Evolutionary conservation across 2,329 filamentous ascomycete species (phyloP), one percentile per base, ranked within the genome.

Genomic region (Cordyceps cicadae): DNA sequence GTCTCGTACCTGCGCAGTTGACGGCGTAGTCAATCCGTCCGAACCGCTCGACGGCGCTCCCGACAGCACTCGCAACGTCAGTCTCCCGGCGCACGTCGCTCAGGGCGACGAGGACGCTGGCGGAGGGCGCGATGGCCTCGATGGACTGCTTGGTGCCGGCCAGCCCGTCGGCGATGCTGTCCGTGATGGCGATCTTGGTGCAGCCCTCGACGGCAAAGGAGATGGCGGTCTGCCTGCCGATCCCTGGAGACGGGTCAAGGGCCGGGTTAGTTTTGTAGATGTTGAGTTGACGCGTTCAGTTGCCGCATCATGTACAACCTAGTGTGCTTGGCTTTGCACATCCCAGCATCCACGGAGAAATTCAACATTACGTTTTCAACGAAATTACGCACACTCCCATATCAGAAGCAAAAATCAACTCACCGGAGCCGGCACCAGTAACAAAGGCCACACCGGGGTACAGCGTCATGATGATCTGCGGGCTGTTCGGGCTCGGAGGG

Each of bases 201-300:
- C 77, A 80, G 51, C 77, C 77, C 66, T 78, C 76, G 9, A 64
- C 66, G 2, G 74, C 76, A 63, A 80, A 79, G 0, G 77, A 74
- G 17, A 75, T 63, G 19, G 77, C 75, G 17, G 72, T 73, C 48
- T 74, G 73, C 45, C 73, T 71, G 12, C 76, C 76, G 59, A 78
- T 79, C 17, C 76, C 76, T 77, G n/a, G 14, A 8, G 7, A 4
- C 5, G 29, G 29, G 5, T 29, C 7, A 24, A 24, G 24, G 3
- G 4, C 24, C 24, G 24, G 29, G 29, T 8, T 8, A 29, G 29
- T 29, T 5, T 3, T 29, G 29, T 29, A 29, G 24, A 24, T 24
- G 29, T 29, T 7, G 29, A 29, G 29, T 29, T 29, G 29, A 29
- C 3, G 6, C 29, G 29, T 29, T 7, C 29, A 29, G 29, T 29